These are phyloP conservation scores for Phytophthora pisi DNA, from an alignment of 352 stramenopile species.

Conservation along the genomic window DNA sequence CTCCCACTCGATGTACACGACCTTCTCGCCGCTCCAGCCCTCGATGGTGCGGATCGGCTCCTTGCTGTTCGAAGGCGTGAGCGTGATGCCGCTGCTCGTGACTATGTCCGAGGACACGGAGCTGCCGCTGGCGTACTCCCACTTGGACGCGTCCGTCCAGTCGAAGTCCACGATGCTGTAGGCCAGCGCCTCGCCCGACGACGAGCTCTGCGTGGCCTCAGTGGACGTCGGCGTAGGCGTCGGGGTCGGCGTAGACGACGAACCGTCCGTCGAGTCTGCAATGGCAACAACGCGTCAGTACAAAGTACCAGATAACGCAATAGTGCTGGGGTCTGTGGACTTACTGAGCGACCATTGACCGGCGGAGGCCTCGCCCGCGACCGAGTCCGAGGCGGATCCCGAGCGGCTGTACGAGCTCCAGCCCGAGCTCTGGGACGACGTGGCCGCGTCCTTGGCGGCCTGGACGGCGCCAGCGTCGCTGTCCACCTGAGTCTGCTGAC, in stretches of 20 bases:
- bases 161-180: conserved; percentile 69
- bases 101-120: conserved; percentile 50
- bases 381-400: conserved; percentile 25
- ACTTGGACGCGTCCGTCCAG: conserved; percentile 66
- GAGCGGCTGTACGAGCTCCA: conserved; percentile 26
- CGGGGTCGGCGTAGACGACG: conserved; percentile 17
- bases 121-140: conserved; percentile 59
- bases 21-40: conserved; percentile 74
- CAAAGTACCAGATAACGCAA: neutral
- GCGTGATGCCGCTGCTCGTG: conserved; percentile 53
- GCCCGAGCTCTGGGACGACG: conserved; percentile 16
- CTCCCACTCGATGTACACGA: conserved; percentile 78
- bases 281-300: neutral
- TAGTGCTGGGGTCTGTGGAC: neutral
- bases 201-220: conserved; percentile 20
- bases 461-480: conserved; percentile 23
- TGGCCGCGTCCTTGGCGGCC: conserved; percentile 31
- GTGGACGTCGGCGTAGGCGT: conserved; percentile 24
- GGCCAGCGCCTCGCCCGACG: conserved; percentile 37
- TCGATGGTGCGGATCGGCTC: conserved; percentile 67
- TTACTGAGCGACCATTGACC: conserved; percentile 33
- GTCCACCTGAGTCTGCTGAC: conserved; percentile 15
- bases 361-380: conserved; percentile 30
- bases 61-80: conserved; percentile 55
- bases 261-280: conserved; percentile 32